Evolutionary conservation across 2,329 filamentous ascomycete species (phyloP).

Genomic region (Aspergillus brasiliensis): DNA sequence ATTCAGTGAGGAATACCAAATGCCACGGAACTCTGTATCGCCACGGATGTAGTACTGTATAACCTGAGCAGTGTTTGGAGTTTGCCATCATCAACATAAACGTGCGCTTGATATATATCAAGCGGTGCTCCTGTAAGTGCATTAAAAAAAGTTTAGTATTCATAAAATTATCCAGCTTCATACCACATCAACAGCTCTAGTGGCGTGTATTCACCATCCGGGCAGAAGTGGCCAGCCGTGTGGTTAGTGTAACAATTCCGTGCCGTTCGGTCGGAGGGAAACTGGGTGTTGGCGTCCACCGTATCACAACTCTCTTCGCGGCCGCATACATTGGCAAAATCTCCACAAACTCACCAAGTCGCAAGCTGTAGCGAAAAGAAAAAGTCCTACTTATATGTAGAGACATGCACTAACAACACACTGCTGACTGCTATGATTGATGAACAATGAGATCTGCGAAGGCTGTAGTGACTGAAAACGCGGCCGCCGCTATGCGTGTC

Average conservation of each 20-base stretch:
- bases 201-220: no score
- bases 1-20: background rate
- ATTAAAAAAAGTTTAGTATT: no score
- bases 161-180: no score
- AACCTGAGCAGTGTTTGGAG: no score
- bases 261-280: background rate
- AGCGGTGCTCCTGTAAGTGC: no score
- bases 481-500: constrained; percentile 26
- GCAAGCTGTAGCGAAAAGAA: background rate
- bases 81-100: no score
- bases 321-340: background rate
- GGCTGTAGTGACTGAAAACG: constrained; percentile 36
- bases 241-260: no score
- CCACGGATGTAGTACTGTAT: background rate
- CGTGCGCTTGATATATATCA: background rate
- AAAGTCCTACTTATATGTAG: background rate
- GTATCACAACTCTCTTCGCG: background rate
- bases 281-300: background rate
- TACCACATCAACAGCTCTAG: no score
- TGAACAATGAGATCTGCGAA: constrained; percentile 38
- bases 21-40: background rate
- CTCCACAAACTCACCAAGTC: background rate
- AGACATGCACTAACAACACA: constrained; percentile 11
- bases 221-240: no score
- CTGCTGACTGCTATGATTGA: constrained; percentile 1